These are phyloP conservation scores for Seiridium unicorne DNA, from an alignment of 2,329 filamentous ascomycete genomes.

Conservation along the genomic window DNA sequence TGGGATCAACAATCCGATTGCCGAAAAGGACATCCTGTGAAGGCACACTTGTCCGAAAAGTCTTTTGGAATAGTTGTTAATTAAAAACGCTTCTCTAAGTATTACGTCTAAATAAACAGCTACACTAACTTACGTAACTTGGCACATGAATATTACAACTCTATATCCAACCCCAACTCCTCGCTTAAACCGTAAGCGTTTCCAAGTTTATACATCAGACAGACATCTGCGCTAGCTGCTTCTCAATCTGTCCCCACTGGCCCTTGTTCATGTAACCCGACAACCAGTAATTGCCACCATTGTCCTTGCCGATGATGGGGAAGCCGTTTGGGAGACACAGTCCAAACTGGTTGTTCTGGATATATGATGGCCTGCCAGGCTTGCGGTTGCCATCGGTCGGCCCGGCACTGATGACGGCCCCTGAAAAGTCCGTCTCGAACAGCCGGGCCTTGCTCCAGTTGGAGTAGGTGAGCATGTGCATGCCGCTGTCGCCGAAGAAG, in stretches of 20 bases:
- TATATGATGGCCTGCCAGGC: conserved; percentile 17
- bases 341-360: conserved; percentile 23
- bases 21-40: no score
- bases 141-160: no score
- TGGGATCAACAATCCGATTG: no score
- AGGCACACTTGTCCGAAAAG: no score
- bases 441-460: conserved; percentile 30
- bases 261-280: conserved; percentile 22
- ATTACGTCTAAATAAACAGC: no score
- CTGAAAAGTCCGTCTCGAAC: conserved; percentile 26
- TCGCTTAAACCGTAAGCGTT: no score
- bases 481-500: conserved; percentile 28
- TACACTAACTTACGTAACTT: no score
- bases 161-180: no score
- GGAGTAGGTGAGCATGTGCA: conserved; percentile 28
- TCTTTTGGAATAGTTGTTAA: no score
- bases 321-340: conserved; percentile 23
- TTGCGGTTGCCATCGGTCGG: conserved; percentile 2
- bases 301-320: conserved; percentile 26
- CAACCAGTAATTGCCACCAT: conserved; percentile 26
- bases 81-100: no score
- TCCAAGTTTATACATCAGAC: no score
- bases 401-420: conserved; percentile 12
- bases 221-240: not conserved
- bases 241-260: conserved; percentile 21